Conservation (phyloP, 371 early-diverging fungal genomes). For the Mucor irregularis region DNA sequence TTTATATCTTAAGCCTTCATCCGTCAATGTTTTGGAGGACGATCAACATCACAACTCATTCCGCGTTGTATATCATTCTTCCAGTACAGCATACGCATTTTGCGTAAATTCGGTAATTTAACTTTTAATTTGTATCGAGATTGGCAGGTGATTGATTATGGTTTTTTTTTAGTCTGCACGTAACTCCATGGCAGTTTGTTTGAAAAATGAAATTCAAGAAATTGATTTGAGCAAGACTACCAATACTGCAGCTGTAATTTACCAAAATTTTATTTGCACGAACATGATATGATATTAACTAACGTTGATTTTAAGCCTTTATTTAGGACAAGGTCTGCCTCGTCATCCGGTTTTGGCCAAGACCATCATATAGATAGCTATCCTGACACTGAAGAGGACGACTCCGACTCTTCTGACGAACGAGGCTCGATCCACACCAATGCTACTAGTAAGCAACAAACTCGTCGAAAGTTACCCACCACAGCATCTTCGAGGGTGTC, state of each 20-base stretch:
- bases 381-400: constrained; percentile 59
- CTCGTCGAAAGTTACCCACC: neutral
- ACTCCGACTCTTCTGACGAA: constrained; percentile 40
- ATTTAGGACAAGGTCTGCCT: constrained; percentile 30
- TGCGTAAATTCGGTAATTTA: constrained; percentile 39
- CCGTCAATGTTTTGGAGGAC: constrained; percentile 32
- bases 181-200: constrained; percentile 50
- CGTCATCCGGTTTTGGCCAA: constrained; percentile 26
- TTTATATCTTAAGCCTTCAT: constrained; percentile 14
- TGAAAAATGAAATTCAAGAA: constrained; percentile 60
- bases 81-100: constrained; percentile 43
- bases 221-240: constrained; percentile 42
- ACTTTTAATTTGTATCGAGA: too few species aligned
- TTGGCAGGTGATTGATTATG: too few species aligned
- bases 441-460: constrained; percentile 1
- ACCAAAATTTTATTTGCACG: neutral
- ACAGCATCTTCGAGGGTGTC: constrained; percentile 11
- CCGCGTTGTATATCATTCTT: constrained; percentile 32
- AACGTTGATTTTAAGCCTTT: constrained; percentile 22
- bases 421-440: constrained; percentile 1
- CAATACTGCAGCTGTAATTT: constrained; percentile 18
- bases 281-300: too few species aligned
- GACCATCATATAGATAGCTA: constrained; percentile 38
- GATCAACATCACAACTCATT: constrained; percentile 24
- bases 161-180: constrained; percentile 16